Evolutionary conservation across 768 basidiomycete genomes (phyloP).

Genomic region (Cystobasidium tubakii): DNA sequence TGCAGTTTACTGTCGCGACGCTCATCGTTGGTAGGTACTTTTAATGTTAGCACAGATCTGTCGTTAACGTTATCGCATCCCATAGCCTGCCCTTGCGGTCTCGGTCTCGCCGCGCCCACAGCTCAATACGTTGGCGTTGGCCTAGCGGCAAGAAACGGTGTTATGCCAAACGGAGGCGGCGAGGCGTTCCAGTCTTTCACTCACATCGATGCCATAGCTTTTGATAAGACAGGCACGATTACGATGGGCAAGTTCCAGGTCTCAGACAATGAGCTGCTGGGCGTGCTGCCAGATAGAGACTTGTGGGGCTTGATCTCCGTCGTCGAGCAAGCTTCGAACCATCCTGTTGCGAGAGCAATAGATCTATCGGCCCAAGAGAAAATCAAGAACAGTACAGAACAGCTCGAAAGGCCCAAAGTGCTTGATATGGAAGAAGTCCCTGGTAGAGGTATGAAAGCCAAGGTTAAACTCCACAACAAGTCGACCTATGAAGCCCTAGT

Average conservation of each 20-base stretch:
- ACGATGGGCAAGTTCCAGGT: conserved; percentile 55
- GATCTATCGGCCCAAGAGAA: background rate
- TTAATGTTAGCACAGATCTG: no score
- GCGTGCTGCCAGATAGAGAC: background rate
- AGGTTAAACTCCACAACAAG: background rate
- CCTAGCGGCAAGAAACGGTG: conserved; percentile 68
- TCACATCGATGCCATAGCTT: conserved; percentile 64
- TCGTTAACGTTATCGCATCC: conserved; percentile 28
- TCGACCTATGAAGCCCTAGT: background rate
- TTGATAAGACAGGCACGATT: conserved; percentile 83
- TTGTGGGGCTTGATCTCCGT: conserved; percentile 8
- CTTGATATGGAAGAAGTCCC: conserved; percentile 33
- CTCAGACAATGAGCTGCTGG: background rate
- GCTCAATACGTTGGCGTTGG: conserved; percentile 78
- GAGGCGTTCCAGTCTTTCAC: conserved; percentile 80
- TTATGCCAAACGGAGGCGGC: conserved; percentile 78
- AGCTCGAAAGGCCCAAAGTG: background rate
- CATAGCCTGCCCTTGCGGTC: conserved; percentile 75
- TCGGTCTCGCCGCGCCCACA: conserved; percentile 77
- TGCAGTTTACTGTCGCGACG: conserved; percentile 74
- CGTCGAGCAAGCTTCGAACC: conserved; percentile 32
- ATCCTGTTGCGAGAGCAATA: conserved; percentile 35
- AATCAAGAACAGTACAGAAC: background rate
- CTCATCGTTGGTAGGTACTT: conserved; percentile 58
- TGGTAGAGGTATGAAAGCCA: conserved; percentile 24